A percentile compares a stretch with the other conserved stretches of the same genome.
Conservation (phyloP, 2,329 filamentous ascomycete genomes). For the Phaeosphaeria sp. region DNA sequence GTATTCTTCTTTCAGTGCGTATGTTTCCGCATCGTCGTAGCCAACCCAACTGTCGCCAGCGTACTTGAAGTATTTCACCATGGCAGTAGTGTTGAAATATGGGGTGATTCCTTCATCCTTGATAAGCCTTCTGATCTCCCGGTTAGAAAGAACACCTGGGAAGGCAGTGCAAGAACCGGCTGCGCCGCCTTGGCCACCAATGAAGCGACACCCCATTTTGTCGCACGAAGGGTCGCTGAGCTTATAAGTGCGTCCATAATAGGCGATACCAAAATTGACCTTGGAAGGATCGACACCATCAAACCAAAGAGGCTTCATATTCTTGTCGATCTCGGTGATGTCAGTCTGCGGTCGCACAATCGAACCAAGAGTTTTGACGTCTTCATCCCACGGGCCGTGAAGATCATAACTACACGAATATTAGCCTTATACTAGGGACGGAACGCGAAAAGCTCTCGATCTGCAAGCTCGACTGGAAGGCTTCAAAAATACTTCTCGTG, state of each 20-base stretch:
- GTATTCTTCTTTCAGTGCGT: constrained; percentile 55
- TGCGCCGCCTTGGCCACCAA: constrained; percentile 2
- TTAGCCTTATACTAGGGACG: neutral
- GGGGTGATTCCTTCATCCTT: constrained; percentile 23
- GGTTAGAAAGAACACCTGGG: constrained; percentile 37
- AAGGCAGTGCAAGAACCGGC: constrained; percentile 29
- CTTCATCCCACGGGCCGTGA: constrained; percentile 40
- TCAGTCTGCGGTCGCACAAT: constrained; percentile 48
- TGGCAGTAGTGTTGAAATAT: constrained; percentile 28
- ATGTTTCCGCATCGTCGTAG: constrained; percentile 48
- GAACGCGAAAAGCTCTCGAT: neutral
- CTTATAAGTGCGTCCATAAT: constrained; percentile 52
- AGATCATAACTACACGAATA: constrained; percentile 12
- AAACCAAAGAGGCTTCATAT: constrained; percentile 55
- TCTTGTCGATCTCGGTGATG: constrained; percentile 53
- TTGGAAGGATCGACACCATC: constrained; percentile 50
- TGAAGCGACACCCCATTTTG: constrained; percentile 47
- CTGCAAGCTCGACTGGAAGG: neutral
- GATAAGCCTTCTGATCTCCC: constrained; percentile 45
- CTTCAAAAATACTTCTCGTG: neutral
- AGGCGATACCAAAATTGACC: constrained; percentile 54
- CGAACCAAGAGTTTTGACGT: constrained; percentile 30
- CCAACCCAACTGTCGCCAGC: constrained; percentile 46
- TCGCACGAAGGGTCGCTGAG: constrained; percentile 18
- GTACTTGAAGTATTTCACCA: constrained; percentile 42